Conservation (phyloP, 108 stramenopile genomes). For the Skeletonema menzelii region DNA sequence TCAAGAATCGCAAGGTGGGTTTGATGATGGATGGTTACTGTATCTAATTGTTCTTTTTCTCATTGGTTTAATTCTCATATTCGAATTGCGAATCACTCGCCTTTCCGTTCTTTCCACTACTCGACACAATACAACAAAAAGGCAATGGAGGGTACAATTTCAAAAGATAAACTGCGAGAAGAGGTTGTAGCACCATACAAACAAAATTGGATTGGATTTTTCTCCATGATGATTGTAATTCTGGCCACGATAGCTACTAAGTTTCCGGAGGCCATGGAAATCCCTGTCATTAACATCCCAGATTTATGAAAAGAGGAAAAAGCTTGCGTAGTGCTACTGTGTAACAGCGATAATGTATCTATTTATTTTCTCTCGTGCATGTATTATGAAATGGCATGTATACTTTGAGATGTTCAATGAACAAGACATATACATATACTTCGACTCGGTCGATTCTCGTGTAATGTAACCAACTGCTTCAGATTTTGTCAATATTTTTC, state of each 20-base stretch:
- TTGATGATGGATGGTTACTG: neutral
- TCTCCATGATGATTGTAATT: constrained; percentile 69
- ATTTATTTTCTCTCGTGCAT: constrained; percentile 4
- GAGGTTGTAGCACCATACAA: constrained; percentile 82
- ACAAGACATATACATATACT: neutral
- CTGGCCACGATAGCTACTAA: constrained; percentile 64
- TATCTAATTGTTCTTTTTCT: neutral
- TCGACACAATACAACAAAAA: neutral
- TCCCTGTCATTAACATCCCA: constrained; percentile 68
- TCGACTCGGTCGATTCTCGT: neutral
- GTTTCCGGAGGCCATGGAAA: constrained; percentile 78
- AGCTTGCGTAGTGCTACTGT: neutral
- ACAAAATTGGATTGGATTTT: constrained; percentile 88
- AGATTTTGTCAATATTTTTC: constrained; percentile 46
- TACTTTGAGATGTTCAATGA: neutral
- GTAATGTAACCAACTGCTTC: constrained; percentile 6
- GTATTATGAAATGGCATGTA: constrained; percentile 1
- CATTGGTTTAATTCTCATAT: neutral
- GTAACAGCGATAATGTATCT: neutral
- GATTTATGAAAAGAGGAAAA: constrained; percentile 47
- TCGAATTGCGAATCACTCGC: neutral
- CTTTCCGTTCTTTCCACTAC: neutral
- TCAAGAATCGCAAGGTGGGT: constrained; percentile 56
- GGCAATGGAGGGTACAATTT: constrained; percentile 65
- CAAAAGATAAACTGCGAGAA: constrained; percentile 66